These are phyloP conservation scores for Dillenia turbinata DNA, from an alignment of 164 flowering plant genomes.

Conservation along the genomic window DNA sequence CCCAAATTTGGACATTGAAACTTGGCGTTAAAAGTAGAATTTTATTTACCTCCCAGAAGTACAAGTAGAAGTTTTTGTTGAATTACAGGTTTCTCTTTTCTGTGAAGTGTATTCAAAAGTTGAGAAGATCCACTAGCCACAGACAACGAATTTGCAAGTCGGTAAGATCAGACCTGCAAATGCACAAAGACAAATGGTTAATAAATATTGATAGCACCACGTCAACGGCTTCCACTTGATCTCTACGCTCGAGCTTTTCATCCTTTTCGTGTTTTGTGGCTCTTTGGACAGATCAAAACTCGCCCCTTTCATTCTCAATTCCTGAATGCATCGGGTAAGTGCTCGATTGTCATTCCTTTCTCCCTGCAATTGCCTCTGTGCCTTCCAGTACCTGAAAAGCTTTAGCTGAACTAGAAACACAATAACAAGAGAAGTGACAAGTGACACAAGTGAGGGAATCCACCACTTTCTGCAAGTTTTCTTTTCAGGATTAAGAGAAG, in stretches of 20 bases:
- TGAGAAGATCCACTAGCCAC: conserved; percentile 21
- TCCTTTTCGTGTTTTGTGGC: conserved; percentile 46
- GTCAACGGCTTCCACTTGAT: conserved; percentile 76
- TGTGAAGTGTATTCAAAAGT: too few species aligned
- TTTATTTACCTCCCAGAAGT: too few species aligned
- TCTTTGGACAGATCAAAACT: conserved; percentile 79
- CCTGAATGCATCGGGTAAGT: conserved; percentile 59
- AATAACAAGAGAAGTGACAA: conserved; percentile 42
- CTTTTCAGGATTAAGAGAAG: conserved; percentile 25
- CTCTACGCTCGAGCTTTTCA: conserved; percentile 96
- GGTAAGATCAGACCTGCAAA: conserved; percentile 61
- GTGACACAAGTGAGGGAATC: conserved; percentile 52
- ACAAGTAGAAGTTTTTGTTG: too few species aligned
- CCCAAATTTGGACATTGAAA: too few species aligned
- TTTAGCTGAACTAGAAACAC: conserved; percentile 61
- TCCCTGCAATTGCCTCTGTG: conserved; percentile 45
- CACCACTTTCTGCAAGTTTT: conserved; percentile 58
- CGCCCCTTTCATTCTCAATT: conserved; percentile 94
- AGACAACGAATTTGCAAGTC: conserved; percentile 52
- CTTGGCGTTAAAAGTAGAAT: too few species aligned
- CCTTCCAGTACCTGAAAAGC: conserved; percentile 65
- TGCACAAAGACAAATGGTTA: conserved; percentile 53
- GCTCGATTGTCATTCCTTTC: conserved; percentile 56
- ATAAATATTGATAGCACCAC: conserved; percentile 56
- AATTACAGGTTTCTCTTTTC: too few species aligned